phyloP scores from a whole-genome alignment of 2,329 filamentous ascomycete species.

The Colletotrichum plurivorum region DNA sequence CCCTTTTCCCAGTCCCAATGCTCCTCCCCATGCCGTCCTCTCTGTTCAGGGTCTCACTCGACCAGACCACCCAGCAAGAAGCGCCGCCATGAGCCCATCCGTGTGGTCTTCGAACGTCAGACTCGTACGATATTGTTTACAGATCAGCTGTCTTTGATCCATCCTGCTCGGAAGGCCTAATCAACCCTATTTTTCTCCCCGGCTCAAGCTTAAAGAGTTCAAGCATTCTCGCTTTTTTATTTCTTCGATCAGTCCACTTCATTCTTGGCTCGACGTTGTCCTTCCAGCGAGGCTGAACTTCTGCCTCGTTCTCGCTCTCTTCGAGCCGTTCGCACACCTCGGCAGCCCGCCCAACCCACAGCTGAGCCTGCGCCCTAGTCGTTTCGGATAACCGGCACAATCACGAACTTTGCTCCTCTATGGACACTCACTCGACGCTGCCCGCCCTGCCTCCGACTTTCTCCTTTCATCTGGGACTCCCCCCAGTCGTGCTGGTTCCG shows the following conservation, averaged over 20 bases:
- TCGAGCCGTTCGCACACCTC: conserved; percentile 6
- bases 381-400: conserved; percentile 35
- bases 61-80: conserved; percentile 34
- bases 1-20: neutral
- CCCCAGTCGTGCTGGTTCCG: conserved; percentile 32
- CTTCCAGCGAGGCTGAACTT: conserved; percentile 31
- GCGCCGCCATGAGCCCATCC: conserved; percentile 38
- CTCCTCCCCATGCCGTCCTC: conserved; percentile 12
- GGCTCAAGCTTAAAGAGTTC: conserved; percentile 37
- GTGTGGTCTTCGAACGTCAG: conserved; percentile 30
- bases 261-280: conserved; percentile 33
- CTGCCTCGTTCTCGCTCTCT: conserved; percentile 32
- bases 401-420: conserved; percentile 2
- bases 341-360: neutral
- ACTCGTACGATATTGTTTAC: conserved; percentile 42
- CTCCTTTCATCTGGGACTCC: conserved; percentile 8
- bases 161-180: conserved; percentile 15
- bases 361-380: neutral
- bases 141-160: conserved; percentile 41
- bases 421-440: conserved; percentile 4
- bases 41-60: conserved; percentile 30
- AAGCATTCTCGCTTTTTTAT: conserved; percentile 31
- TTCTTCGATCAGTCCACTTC: conserved; percentile 24
- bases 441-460: neutral
- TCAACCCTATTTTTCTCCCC: conserved; percentile 33